Evolutionary conservation across 345 rosid genomes (phyloP), one percentile per base, ranked within the genome.

Genomic region (Psidium guajava): DNA sequence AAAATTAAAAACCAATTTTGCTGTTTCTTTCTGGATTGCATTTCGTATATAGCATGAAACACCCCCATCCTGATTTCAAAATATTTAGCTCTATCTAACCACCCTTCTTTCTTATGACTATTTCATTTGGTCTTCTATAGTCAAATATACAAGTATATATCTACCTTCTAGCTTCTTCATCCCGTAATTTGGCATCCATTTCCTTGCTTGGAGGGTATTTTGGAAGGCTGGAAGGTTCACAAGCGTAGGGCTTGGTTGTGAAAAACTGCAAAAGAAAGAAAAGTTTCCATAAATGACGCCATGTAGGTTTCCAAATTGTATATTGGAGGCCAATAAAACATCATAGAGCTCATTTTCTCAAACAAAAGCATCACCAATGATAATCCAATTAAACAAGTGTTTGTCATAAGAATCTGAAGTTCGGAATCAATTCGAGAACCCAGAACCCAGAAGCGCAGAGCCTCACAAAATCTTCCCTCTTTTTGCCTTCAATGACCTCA

Each of bases 81-180:
- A 40, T 42, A 32, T 24, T 28, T 56, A 32, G 52, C 51, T 40
- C 18, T 24, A 13, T 27, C 51, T 44, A 27, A 25, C 0, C 42
- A 42, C 51, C 6, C 51, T 49, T 49, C 75, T 83, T 82, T 53
- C 28, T 44, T 83, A 56, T 8, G 49, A 27, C 47, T 11, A 24
- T 14, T 55, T 18, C 18, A 25, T 83, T 53, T 55, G 11, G 58
- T 40, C 85, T 75, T 21, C 0, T 40, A 83, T 82, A 20, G 56
- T 50, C 42, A 85, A 59, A 42, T 27, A 81, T 24, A 22, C 5
- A 57, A 5, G 75, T 52, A 36, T 74, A 47, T 28, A 86, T 87
- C 87, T 44, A 94, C 98, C 98, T 94, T 92, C 98, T 92, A 84
- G 96, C 93, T 91, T 93, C 98, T 89, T 93, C 98, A 90, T 94